Evolutionary conservation across 2,329 filamentous ascomycete species (phyloP).

Genomic region (Cordyceps militaris): DNA sequence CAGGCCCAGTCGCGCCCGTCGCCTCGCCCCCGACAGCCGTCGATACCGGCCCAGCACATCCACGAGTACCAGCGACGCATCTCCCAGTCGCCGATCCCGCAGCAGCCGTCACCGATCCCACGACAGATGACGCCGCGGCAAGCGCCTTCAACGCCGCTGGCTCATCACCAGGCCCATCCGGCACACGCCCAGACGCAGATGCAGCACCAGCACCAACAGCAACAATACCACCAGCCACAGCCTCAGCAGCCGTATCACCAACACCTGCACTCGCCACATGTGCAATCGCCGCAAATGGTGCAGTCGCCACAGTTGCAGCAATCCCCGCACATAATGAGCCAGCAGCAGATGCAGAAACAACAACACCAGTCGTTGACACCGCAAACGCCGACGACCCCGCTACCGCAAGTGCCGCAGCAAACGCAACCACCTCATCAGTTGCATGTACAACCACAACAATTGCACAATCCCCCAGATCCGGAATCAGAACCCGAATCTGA

Average conservation of each 20-base stretch:
- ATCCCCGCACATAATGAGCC: conserved; percentile 12
- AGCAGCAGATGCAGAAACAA: conserved; percentile 19
- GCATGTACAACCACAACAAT: conserved; percentile 6
- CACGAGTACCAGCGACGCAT: conserved; percentile 14
- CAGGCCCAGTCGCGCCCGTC: conserved; percentile 18
- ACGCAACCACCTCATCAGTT: conserved; percentile 1
- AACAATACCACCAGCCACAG: conserved; percentile 15
- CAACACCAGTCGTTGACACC: conserved; percentile 13
- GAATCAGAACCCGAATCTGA: background rate
- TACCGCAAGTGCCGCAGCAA: background rate
- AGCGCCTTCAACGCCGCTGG: background rate
- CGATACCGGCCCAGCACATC: conserved; percentile 13
- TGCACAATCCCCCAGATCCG: background rate
- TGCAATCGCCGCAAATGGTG: conserved; percentile 12
- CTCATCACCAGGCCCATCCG: conserved; percentile 6
- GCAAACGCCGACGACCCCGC: conserved; percentile 4
- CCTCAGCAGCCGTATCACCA: conserved; percentile 15
- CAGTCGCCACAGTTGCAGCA: conserved; percentile 12
- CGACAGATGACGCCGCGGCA: conserved; percentile 8
- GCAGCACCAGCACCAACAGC: conserved; percentile 17
- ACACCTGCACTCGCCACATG: conserved; percentile 12
- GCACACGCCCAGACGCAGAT: conserved; percentile 13
- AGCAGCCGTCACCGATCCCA: conserved; percentile 13
- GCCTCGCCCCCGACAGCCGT: conserved; percentile 13
- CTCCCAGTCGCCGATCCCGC: conserved; percentile 7